These are phyloP conservation scores for Aspergillus avenaceus DNA, from an alignment of 495 filamentous ascomycete genomes.

Conservation along the genomic window DNA sequence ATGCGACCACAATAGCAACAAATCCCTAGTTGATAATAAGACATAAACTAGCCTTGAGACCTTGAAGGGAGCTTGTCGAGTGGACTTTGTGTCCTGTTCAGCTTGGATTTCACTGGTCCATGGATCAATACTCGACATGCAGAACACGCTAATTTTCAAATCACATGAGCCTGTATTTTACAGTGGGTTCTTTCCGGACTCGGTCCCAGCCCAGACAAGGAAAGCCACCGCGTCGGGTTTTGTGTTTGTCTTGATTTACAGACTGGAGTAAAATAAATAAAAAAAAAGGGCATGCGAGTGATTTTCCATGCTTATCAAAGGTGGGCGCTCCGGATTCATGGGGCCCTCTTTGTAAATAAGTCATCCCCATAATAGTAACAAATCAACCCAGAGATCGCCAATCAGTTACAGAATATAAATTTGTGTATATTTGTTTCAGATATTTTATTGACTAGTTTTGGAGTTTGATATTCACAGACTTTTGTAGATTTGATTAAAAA, in stretches of 20 bases:
- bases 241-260: neutral
- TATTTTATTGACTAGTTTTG: no score
- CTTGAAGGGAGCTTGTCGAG: neutral
- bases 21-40: neutral
- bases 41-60: neutral
- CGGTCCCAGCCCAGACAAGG: neutral
- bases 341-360: no score
- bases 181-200: neutral
- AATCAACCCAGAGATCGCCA: no score
- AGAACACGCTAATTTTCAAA: slow-evolving; percentile 4
- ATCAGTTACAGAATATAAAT: no score
- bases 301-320: neutral
- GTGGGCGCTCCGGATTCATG: no score
- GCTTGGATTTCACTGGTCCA: neutral
- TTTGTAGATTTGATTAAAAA: no score
- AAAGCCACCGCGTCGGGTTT: neutral
- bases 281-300: neutral
- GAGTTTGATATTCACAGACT: no score
- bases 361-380: neutral
- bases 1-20: slow-evolving; percentile 7
- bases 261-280: neutral
- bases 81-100: neutral
- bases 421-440: no score
- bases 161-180: slow-evolving; percentile 6
- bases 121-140: slow-evolving; percentile 5